Base-by-base conservation (phyloP, 345 rosid species). In the Sonneratia caseolaris region DNA sequence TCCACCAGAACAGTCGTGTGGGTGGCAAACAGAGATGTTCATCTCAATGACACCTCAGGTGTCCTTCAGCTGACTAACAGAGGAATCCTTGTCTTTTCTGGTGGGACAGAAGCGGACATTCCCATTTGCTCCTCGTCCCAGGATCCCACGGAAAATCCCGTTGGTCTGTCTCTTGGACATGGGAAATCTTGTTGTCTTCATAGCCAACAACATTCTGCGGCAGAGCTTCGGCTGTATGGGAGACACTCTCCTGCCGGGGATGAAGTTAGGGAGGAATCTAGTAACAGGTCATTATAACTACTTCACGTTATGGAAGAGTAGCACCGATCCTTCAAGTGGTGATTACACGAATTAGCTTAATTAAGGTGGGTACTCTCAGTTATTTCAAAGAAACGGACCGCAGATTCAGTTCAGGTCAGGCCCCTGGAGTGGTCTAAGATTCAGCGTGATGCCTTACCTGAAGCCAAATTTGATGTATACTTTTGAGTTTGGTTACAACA, bases 171-270 rank as follows among this genome's bases (percentile, higher is more conserved):
- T 88, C 37, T 37, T 86, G 66, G 83, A 83, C 16, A 57, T 86
- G 13, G 89, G 88, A 22, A 86, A 86, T 70, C 74, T 86, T 1
- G 79, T 88, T 15, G 66, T 85, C 13, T 76, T 56, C 70, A 84
- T 81, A 3, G 78, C 38, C 3, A 65, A 35, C 43, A n/a, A 42
- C 6, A 69, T 21, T 45, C n/a, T 85, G 35, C 86, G 91, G 93
- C 89, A 88, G 76, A 86, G 90, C 69, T 88, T 85, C 61, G 89
- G 86, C 75, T 68, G 82, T 51, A 86, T 83, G 0, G 56, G 80
- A 2, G 81, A 85, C 56, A 82, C 83, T 2, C 32, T 86, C 35
- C 74, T 86, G 42, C 80, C 88, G 1, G 86, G 80, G 19, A 84
- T 84, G 86, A 82, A 82, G 72, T 19, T 86, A 2, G 93, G 93